Evolutionary conservation across 371 early-diverging fungal species (phyloP).

Genomic region (Mucor plumbeus): DNA sequence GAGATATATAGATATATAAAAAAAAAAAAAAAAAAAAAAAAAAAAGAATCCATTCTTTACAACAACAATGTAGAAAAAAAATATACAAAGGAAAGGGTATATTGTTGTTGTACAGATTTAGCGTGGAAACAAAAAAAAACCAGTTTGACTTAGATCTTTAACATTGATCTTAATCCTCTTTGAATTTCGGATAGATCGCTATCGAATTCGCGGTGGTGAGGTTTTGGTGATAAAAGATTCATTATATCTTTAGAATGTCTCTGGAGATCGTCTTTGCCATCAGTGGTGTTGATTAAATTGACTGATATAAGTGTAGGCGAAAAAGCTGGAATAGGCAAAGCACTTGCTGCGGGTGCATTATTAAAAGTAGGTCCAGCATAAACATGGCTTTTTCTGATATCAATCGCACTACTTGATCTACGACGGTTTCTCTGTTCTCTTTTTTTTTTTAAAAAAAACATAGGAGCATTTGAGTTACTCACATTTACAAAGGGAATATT

Average conservation of each 20-base stretch:
- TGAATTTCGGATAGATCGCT: conserved; percentile 49
- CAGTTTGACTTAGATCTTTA: conserved; percentile 36
- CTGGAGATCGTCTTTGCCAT: conserved; percentile 1
- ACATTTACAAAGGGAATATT: neutral
- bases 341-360: conserved; percentile 76
- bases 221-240: conserved; percentile 29
- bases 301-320: conserved; percentile 17
- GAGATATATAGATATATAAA: no score
- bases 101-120: neutral
- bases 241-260: conserved; percentile 39
- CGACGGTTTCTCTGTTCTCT: conserved; percentile 18
- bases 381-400: conserved; percentile 26
- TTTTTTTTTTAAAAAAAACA: neutral
- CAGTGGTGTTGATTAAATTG: neutral
- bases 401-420: conserved; percentile 23
- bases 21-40: conserved; percentile 21
- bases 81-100: conserved; percentile 5
- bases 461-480: neutral
- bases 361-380: conserved; percentile 85
- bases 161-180: conserved; percentile 45
- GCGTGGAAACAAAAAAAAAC: conserved; percentile 7
- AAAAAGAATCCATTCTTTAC: conserved; percentile 9
- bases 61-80: neutral
- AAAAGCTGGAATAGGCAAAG: conserved; percentile 78
- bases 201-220: conserved; percentile 20